Evolutionary conservation across 345 rosid species (phyloP), one percentile per base, ranked within the genome.

Genomic region (Turritis glabra): DNA sequence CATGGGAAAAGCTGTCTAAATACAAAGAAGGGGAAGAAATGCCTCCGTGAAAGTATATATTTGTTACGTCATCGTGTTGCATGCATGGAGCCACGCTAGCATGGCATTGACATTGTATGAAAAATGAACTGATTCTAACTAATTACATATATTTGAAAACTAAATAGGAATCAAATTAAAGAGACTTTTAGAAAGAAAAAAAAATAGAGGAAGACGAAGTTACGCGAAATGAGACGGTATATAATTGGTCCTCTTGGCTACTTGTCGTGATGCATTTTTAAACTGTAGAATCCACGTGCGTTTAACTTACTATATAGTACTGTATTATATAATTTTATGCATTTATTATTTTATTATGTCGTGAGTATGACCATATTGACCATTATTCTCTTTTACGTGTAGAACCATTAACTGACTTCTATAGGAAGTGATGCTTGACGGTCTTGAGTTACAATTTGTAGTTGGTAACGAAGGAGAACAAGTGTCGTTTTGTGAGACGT

Each of bases 221-320:
- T 25, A 60, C 51, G 54, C 53, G 23, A 51, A 27, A 51, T 18
- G 12, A 41, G 76, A 17, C 25, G n/a, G 71, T 55, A 29, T 51
- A 64, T 73, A 30, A 44, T 44, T 73, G 71, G 48, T 0, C 5
- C 5, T 41, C 64, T 55, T 23, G 47, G 29, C 27, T 54, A 54
- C 47, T 73, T 64, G 77, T 63, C 64, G 71, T 54, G 21, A 43
- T 23, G 64, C 56, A 54, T 15, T 73, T 73, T 55, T 17, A 23
- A 41, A 32, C 64, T 30, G 38, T 64, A 54, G 56, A 64, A 54
- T 64, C 55, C 77, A 73, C 71, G 77, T 54, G 71, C 71, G 38
- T 60, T 50, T 33, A 58, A 14, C 55, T 30, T 44, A 40, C n/a
- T 57, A 44, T 29, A 43, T 56, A 8, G 17, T 47, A 19, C 50